Conservation (phyloP, 1,284 basidiomycete species). For the Peniophora sp. region DNA sequence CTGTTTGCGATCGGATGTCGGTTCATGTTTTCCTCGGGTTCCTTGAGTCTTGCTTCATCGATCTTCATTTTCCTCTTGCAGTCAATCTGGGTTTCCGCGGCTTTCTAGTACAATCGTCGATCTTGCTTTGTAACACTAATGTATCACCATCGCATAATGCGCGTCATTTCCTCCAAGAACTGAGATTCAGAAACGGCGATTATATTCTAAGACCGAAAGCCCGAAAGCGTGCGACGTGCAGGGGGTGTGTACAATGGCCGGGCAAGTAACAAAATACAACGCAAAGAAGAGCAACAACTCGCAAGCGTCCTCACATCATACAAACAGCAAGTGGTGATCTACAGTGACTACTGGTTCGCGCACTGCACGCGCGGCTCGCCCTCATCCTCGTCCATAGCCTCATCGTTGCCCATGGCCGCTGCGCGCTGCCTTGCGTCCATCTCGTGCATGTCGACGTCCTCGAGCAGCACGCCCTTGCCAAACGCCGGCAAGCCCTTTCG, state of each 20-base stretch:
- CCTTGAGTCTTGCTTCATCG: too few species aligned
- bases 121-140: too few species aligned
- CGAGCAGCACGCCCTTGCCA: constrained; percentile 61
- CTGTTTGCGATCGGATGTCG: too few species aligned
- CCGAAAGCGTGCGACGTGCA: too few species aligned
- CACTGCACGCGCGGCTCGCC: constrained; percentile 76
- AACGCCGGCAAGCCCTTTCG: constrained; percentile 68
- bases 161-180: too few species aligned
- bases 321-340: neutral
- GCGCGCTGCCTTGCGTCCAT: constrained; percentile 72
- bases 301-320: neutral
- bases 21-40: too few species aligned
- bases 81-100: too few species aligned
- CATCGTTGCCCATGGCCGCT: constrained; percentile 40
- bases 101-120: too few species aligned
- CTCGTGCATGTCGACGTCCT: constrained; percentile 85
- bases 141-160: too few species aligned
- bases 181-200: too few species aligned
- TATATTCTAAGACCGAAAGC: too few species aligned
- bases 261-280: constrained; percentile 8
- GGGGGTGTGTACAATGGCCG: constrained; percentile 2
- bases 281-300: neutral
- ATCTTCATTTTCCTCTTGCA: too few species aligned
- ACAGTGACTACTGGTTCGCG: constrained; percentile 58
- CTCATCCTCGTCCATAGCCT: constrained; percentile 85